A percentile compares a stretch with the other conserved stretches of the same genome.
These are phyloP conservation scores for Populus euphratica DNA, from an alignment of 345 rosid genomes.

Conservation along the genomic window DNA sequence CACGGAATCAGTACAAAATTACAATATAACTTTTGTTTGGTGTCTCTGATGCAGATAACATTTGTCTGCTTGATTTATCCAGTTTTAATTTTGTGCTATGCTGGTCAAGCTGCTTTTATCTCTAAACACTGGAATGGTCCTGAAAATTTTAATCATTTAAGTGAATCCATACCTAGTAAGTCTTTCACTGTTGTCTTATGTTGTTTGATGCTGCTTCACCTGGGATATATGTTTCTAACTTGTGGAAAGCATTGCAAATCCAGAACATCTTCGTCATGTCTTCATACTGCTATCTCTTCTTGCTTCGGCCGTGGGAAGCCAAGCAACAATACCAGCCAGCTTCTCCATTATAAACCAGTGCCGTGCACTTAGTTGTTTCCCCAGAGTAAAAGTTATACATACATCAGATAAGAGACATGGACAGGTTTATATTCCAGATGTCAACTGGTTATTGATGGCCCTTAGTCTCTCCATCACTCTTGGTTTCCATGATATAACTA, in stretches of 20 bases:
- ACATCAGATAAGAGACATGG: conserved; percentile 51
- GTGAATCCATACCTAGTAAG: conserved; percentile 45
- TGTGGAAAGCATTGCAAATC: conserved; percentile 9
- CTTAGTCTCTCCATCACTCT: conserved; percentile 50
- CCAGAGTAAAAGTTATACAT: conserved; percentile 55
- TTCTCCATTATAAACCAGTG: conserved; percentile 67
- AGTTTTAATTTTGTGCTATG: conserved; percentile 41
- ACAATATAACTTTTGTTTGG: not conserved
- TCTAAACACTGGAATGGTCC: conserved; percentile 28
- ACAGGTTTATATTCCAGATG: conserved; percentile 59
- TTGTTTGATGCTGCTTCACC: not conserved
- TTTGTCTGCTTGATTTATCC: conserved; percentile 51
- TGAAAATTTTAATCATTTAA: conserved; percentile 41
- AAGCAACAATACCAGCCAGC: conserved; percentile 58
- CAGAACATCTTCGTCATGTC: conserved; percentile 40
- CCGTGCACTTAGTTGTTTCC: conserved; percentile 57
- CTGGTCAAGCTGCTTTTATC: conserved; percentile 65
- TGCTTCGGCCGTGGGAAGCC: conserved; percentile 37
- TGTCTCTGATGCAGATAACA: conserved; percentile 39
- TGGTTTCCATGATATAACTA: conserved; percentile 36
- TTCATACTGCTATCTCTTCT: conserved; percentile 43
- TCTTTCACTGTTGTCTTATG: not conserved
- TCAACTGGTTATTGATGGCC: conserved; percentile 56
- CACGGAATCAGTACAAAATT: not conserved
- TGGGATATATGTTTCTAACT: conserved; percentile 10